Base-by-base conservation (phyloP, 2,329 filamentous ascomycete genomes). In the Microdochium bolleyi region DNA sequence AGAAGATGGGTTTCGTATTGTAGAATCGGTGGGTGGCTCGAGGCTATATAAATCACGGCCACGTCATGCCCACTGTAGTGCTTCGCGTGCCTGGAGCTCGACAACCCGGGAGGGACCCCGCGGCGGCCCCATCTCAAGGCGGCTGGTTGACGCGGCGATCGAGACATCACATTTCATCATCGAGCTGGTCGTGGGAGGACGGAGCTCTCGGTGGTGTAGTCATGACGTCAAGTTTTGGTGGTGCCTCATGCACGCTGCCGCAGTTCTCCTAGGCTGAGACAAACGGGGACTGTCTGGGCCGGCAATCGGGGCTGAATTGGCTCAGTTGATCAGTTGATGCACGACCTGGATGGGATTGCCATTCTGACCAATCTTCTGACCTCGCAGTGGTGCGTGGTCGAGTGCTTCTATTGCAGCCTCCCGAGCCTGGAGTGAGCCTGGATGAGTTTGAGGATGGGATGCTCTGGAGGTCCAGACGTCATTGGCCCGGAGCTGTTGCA, bases 111-210 rank as follows among this genome's bases (percentile, higher is more conserved):
- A 30, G 27, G 27, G 5, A 30, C 27, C 27, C 27, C 27, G 27
- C 11, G 27, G 5, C 11, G 34, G 34, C 3, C 3, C 13, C 4
- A 4, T 14, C 7, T 38, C 11, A 16, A 19, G 16, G 7, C 16
- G 34, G 13, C 11, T 38, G 14, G 34, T 7, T 46, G 41, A 22
- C 41, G 41, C 22, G 41, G 41, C 5, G 41, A 46, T 46, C 41
- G 41, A 46, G 41, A 46, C 19, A 52, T 56, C 32, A 27, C 3
- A 58, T 60, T 58, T 57, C 59, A 61, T 61, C 59, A 61, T 61
- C 58, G 56, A 57, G 24, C 19, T 54, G 24, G 55, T 52, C 32
- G 22, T 48, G 14, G 3, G 14, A 3, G 24, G 25, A 19, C 22
- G 38, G 41, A 46, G 41, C 41, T 46, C 41, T 11, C 10, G 14